Evolutionary conservation across 495 filamentous ascomycete species (phyloP).

Genomic region (Chaetomidium leptoderma): DNA sequence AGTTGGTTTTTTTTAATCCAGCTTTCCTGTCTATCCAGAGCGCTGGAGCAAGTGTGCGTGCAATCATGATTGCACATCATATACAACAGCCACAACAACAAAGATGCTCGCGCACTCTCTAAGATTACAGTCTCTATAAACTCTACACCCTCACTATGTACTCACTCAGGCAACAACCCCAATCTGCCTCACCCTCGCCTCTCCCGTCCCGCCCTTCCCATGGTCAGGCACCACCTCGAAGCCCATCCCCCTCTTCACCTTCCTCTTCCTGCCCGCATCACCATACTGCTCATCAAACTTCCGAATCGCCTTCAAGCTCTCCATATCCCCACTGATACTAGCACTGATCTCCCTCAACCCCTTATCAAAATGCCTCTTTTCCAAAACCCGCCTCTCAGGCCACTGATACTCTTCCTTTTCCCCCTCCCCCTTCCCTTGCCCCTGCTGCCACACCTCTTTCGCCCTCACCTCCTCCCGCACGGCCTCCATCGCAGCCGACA

Average conservation of each 20-base stretch:
- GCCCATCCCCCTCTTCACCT: conserved; percentile 60
- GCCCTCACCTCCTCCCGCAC: conserved; percentile 66
- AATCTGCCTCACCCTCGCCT: conserved; percentile 34
- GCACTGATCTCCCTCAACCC: conserved; percentile 87
- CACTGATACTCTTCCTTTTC: conserved; percentile 50
- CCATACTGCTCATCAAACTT: conserved; percentile 98
- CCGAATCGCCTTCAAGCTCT: conserved; percentile 72
- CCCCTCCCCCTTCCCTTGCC: conserved; percentile 6
- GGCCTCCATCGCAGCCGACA: conserved; percentile 83
- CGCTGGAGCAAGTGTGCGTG: too few species aligned
- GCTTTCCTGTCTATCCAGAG: too few species aligned
- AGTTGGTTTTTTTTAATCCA: too few species aligned
- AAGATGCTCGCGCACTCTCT: not conserved
- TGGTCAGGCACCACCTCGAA: conserved; percentile 50
- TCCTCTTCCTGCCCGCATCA: conserved; percentile 70
- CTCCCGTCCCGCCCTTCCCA: conserved; percentile 20
- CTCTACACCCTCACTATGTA: not conserved
- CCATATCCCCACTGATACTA: conserved; percentile 93
- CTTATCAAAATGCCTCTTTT: conserved; percentile 68
- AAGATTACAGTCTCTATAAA: not conserved
- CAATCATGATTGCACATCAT: too few species aligned
- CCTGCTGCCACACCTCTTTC: conserved; percentile 44
- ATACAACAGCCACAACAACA: not conserved
- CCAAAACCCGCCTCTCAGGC: conserved; percentile 63
- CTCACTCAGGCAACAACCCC: not conserved